A percentile compares a stretch with the other conserved stretches of the same genome.
phyloP scores from a whole-genome alignment of 257 asterid genomes.

The Solanum tarapatanum region DNA sequence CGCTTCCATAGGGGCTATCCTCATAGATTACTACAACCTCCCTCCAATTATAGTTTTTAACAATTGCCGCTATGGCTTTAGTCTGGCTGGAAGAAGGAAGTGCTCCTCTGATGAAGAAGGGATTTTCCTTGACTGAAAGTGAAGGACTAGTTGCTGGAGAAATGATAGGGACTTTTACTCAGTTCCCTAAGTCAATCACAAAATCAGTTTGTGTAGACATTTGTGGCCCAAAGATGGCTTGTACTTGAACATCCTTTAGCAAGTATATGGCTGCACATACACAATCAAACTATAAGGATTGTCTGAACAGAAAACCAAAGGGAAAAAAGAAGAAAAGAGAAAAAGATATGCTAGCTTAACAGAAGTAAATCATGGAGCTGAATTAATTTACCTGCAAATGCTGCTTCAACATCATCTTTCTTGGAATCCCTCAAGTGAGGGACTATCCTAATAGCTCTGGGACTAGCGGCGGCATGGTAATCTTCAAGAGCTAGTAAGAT shows the following conservation, averaged over 20 bases:
- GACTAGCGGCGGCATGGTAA: constrained; percentile 12
- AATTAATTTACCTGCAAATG: constrained; percentile 13
- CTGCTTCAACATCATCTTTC: constrained; percentile 21
- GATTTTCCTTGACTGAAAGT: constrained; percentile 29
- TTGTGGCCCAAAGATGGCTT: constrained; percentile 41
- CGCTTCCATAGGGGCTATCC: constrained; percentile 24
- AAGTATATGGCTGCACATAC: constrained; percentile 32
- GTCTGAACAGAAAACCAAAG: neutral
- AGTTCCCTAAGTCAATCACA: constrained; percentile 28
- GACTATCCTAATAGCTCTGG: constrained; percentile 10
- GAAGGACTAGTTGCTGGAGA: constrained; percentile 39
- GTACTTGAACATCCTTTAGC: constrained; percentile 26
- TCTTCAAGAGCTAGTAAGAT: constrained; percentile 29
- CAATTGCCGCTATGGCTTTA: constrained; percentile 34
- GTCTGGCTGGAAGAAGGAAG: constrained; percentile 29
- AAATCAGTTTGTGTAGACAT: constrained; percentile 30
- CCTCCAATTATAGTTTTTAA: constrained; percentile 31
- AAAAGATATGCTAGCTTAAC: neutral
- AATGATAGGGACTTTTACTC: constrained; percentile 29
- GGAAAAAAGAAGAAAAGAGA: too few species aligned
- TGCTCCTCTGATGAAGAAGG: constrained; percentile 31
- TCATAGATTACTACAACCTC: constrained; percentile 26
- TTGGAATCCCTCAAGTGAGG: constrained; percentile 25
- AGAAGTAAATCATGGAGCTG: neutral
- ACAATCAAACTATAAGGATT: neutral